Percentiles rank a stretch among this genome's conserved stretches.
Conservation (phyloP, 495 filamentous ascomycete genomes). For the Elasticomyces elasticus region DNA sequence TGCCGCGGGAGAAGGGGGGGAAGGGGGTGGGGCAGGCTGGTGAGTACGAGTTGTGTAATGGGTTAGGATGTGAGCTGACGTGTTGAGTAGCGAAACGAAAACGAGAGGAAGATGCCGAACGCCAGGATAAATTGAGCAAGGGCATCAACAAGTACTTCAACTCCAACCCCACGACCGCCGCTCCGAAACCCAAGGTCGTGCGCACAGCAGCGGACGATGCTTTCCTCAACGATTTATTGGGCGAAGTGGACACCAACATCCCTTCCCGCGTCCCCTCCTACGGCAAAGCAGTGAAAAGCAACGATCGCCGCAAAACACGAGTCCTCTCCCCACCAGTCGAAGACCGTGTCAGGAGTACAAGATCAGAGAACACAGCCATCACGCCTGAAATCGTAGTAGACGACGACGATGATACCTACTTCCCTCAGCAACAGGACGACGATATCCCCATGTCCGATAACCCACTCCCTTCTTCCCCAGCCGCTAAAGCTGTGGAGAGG, state of each 20-base stretch:
- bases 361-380: conserved; percentile 29
- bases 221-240: conserved; percentile 75
- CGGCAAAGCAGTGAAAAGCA: conserved; percentile 55
- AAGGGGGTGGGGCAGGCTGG: conserved; percentile 64
- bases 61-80: not conserved
- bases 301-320: conserved; percentile 65
- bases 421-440: conserved; percentile 47
- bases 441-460: conserved; percentile 76
- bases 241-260: conserved; percentile 77
- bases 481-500: conserved; percentile 66
- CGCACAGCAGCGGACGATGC: conserved; percentile 74
- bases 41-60: conserved; percentile 19
- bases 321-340: conserved; percentile 64
- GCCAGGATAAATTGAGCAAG: conserved; percentile 75
- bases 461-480: conserved; percentile 68
- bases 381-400: conserved; percentile 31
- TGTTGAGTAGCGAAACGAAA: conserved; percentile 63
- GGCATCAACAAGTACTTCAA: conserved; percentile 92
- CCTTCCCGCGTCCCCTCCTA: conserved; percentile 23
- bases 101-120: conserved; percentile 78
- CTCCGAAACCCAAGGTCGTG: conserved; percentile 58
- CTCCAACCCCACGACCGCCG: conserved; percentile 50
- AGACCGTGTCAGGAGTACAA: conserved; percentile 27
- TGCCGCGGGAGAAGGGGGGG: conserved; percentile 46
- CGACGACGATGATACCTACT: conserved; percentile 50